Evolutionary conservation across 2,329 filamentous ascomycete genomes (phyloP).

Genomic region (Colletotrichum paranaense): DNA sequence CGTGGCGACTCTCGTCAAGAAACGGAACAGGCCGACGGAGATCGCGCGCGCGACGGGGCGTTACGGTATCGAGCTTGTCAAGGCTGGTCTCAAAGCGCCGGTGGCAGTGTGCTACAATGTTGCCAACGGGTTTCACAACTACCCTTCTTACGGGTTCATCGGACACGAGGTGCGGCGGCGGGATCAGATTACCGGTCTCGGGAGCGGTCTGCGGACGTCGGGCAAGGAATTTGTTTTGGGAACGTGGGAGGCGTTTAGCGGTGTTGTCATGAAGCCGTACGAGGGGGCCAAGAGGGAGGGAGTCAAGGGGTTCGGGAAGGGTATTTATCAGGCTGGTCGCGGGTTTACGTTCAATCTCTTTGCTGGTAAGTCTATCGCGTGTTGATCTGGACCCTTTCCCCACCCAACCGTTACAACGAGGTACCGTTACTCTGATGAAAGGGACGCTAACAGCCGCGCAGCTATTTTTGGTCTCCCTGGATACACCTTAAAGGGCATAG

Average conservation of each 20-base stretch:
- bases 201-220: conserved; percentile 69
- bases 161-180: conserved; percentile 73
- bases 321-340: conserved; percentile 57
- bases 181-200: conserved; percentile 75
- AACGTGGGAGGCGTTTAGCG: conserved; percentile 76
- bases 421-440: background rate
- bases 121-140: conserved; percentile 80
- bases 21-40: conserved; percentile 37
- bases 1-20: background rate
- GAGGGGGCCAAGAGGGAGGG: conserved; percentile 73
- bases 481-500: conserved; percentile 64
- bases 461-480: conserved; percentile 61
- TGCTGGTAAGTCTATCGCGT: conserved; percentile 41
- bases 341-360: conserved; percentile 57
- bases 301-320: conserved; percentile 70
- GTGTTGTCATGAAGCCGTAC: conserved; percentile 72
- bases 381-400: background rate
- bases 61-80: conserved; percentile 69
- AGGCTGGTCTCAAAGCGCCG: conserved; percentile 71
- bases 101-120: conserved; percentile 76
- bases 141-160: conserved; percentile 72
- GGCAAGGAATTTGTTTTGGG: conserved; percentile 73
- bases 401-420: background rate
- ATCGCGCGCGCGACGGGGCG: conserved; percentile 58
- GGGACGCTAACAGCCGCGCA: conserved; percentile 22